Evolutionary conservation across 768 basidiomycete species (phyloP).

Genomic region (Hypholoma fasciculare): DNA sequence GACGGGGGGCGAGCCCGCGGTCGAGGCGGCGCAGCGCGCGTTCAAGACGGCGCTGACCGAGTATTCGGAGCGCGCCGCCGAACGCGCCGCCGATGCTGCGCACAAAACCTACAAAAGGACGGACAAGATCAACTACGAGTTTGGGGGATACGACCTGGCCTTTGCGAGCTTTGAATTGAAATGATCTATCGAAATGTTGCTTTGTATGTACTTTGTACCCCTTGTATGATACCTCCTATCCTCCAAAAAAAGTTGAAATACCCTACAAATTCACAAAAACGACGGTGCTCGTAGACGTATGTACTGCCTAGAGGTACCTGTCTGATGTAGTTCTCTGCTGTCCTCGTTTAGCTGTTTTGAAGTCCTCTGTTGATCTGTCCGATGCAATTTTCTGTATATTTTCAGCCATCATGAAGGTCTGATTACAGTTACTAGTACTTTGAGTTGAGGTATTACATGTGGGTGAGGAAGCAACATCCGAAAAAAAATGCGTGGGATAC

Average conservation of each 20-base stretch:
- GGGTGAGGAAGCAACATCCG: background rate
- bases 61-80: constrained; percentile 4
- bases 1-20: constrained; percentile 43
- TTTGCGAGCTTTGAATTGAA: constrained; percentile 81
- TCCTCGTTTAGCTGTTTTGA: too few species aligned
- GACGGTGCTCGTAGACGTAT: background rate
- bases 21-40: constrained; percentile 73
- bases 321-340: background rate
- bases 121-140: constrained; percentile 98
- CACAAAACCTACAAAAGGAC: constrained; percentile 66
- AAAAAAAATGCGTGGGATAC: background rate
- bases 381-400: too few species aligned
- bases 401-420: too few species aligned
- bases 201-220: constrained; percentile 15
- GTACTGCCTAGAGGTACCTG: background rate
- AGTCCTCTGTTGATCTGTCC: too few species aligned
- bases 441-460: background rate
- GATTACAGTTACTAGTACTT: too few species aligned
- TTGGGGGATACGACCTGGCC: constrained; percentile 88
- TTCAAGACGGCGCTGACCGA: constrained; percentile 66
- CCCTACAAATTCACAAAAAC: background rate
- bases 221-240: constrained; percentile 4
- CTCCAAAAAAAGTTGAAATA: background rate
- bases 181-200: constrained; percentile 12
- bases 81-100: background rate